Evolutionary conservation across 805 yeast genomes (phyloP).

Genomic region (Torulaspora maleeae): DNA sequence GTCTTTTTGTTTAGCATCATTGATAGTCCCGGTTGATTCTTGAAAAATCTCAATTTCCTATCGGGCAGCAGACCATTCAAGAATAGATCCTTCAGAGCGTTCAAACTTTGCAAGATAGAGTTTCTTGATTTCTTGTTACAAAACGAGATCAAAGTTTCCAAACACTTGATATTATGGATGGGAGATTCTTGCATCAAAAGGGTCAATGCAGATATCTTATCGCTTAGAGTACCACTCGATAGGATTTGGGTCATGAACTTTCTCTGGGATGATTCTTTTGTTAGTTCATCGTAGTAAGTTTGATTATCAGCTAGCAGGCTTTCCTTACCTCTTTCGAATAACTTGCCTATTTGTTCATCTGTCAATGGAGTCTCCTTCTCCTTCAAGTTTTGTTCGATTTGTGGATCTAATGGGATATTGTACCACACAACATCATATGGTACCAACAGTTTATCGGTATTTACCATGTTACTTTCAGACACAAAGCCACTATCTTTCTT

Average conservation of each 20-base stretch:
- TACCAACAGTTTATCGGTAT: slow-evolving; percentile 51
- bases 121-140: slow-evolving; percentile 91
- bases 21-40: slow-evolving; percentile 59
- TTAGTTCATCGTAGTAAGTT: slow-evolving; percentile 64
- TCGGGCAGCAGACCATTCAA: slow-evolving; percentile 81
- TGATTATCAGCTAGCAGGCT: slow-evolving; percentile 67
- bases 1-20: slow-evolving; percentile 46
- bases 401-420: slow-evolving; percentile 45
- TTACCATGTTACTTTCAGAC: slow-evolving; percentile 40
- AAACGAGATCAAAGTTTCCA: slow-evolving; percentile 70
- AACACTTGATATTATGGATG: slow-evolving; percentile 75
- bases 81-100: slow-evolving; percentile 84
- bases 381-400: slow-evolving; percentile 19
- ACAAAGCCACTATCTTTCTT: slow-evolving; percentile 33
- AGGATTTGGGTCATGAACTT: slow-evolving; percentile 85
- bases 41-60: slow-evolving; percentile 74
- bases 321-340: slow-evolving; percentile 61
- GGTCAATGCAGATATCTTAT: slow-evolving; percentile 92
- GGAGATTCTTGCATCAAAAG: slow-evolving; percentile 94
- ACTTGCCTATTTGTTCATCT: slow-evolving; percentile 53
- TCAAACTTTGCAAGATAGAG: slow-evolving; percentile 84
- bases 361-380: slow-evolving; percentile 30
- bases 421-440: slow-evolving; percentile 76
- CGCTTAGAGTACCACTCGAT: slow-evolving; percentile 87
- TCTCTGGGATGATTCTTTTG: slow-evolving; percentile 72